These are phyloP conservation scores for Coemansia sp. DNA, from an alignment of 192 early-diverging fungal species.

Conservation along the genomic window DNA sequence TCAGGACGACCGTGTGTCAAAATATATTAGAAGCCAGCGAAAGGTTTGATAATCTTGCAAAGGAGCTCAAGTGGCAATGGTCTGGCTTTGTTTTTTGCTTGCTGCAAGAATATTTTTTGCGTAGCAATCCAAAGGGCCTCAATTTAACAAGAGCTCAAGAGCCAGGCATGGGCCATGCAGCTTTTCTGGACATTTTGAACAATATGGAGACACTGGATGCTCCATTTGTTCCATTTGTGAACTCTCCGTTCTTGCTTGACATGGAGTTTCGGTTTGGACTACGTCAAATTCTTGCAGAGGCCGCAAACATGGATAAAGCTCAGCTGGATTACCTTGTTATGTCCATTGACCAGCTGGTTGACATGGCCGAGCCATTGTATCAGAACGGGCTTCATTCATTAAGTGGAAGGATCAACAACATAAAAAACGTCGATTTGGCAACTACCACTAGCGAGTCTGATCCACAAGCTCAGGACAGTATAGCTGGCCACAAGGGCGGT, in stretches of 20 bases:
- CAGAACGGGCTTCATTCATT: constrained; percentile 18
- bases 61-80: constrained; percentile 54
- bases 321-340: constrained; percentile 64
- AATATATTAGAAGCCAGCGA: background rate
- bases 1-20: background rate
- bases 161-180: constrained; percentile 26
- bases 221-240: constrained; percentile 56
- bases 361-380: constrained; percentile 55
- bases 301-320: constrained; percentile 50
- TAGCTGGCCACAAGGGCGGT: constrained; percentile 44
- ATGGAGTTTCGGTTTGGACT: constrained; percentile 75
- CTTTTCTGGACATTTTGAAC: constrained; percentile 65
- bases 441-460: background rate
- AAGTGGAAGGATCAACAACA: background rate
- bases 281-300: constrained; percentile 53
- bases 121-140: background rate
- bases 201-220: constrained; percentile 60
- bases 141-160: background rate
- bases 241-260: constrained; percentile 84
- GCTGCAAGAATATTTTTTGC: constrained; percentile 25
- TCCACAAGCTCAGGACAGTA: background rate
- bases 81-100: constrained; percentile 23
- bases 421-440: background rate
- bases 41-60: constrained; percentile 16
- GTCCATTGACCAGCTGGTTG: constrained; percentile 70